A percentile compares a stretch with the other conserved stretches of the same genome.
Conservation (phyloP, 371 early-diverging fungal species). For the Actinomucor elegans region DNA sequence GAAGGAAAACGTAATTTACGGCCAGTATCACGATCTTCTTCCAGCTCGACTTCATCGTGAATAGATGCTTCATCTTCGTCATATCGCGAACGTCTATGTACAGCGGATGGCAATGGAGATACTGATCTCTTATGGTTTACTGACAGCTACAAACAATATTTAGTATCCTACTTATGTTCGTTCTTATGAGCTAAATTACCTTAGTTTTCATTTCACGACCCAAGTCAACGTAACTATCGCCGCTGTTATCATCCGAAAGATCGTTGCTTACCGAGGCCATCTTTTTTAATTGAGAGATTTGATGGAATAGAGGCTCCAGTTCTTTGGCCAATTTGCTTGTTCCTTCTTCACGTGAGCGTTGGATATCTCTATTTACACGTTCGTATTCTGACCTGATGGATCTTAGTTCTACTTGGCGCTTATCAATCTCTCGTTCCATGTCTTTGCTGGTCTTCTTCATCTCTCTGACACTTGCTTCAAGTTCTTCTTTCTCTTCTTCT, state of each 20-base stretch:
- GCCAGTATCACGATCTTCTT: constrained; percentile 2
- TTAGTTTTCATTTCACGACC: not conserved
- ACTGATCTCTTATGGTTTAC: constrained; percentile 1
- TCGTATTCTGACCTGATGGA: constrained; percentile 32
- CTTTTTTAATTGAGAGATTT: constrained; percentile 32
- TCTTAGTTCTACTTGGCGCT: constrained; percentile 25
- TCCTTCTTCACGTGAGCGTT: constrained; percentile 19
- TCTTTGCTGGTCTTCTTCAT: constrained; percentile 22
- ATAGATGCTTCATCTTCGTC: not conserved
- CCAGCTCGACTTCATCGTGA: not conserved
- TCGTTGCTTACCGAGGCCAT: not conserved
- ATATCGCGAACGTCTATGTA: constrained; percentile 2
- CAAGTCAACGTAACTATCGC: not conserved
- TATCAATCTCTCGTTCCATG: constrained; percentile 23
- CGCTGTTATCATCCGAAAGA: not conserved
- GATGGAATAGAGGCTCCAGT: constrained; percentile 36
- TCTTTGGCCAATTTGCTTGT: constrained; percentile 26
- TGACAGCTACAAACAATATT: too few species aligned
- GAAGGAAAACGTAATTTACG: constrained; percentile 15
- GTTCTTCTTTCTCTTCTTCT: constrained; percentile 19
- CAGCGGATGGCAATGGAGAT: constrained; percentile 7
- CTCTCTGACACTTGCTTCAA: constrained; percentile 14
- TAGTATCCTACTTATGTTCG: too few species aligned
- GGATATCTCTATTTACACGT: constrained; percentile 15
- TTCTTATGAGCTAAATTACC: too few species aligned